Base-by-base conservation (phyloP, 140 eudicot species). In the Ambrosia hybrid region DNA sequence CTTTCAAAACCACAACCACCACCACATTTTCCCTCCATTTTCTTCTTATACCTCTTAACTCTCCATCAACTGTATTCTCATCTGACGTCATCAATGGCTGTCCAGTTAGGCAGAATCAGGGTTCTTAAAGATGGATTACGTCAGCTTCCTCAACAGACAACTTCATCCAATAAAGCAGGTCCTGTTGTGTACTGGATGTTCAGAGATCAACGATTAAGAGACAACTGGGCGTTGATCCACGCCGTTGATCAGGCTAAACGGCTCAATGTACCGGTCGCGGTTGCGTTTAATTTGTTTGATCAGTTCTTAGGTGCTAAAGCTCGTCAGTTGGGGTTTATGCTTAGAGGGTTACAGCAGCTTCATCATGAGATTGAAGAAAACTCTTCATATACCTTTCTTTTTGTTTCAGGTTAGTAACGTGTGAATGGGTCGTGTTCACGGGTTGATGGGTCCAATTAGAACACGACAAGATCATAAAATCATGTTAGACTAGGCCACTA, bases 101-200 rank as follows among this genome's bases (percentile, higher is more conserved):
- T 88, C 2, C 99, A 88, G 48, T 73, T 88, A 65, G 96, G 97
- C n/a, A 62, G 99, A 73, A 76, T 91, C 58, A 77, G 96, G 80
- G 78, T 94, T 67, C 76, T 94, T 5, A 91, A 94, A 67, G 76
- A 83, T 41, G 87, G 82, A 12, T 9, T 49, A 37, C 13, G 17
- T 11, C 73, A 55, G 16, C 71, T 49, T 21, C 13, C 13, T 11
- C 73, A 55, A 17, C 71, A 76, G n/a, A 2, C 6, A 51, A 38
- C 56, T 81, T 6, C 17, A 77, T 17, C 34, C 83, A 12, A 73
- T 71, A 74, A 61, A 21, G 72, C 10, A 0, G 97, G 96, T 16
- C 95, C 97, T 34, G 99, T 94, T 66, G 96, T 94, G 67, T 94
- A 94, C 79, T 94, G 99, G 97, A 91, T 94, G 99, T 90, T 94